Percentiles rank a stretch among this genome's conserved stretches.
These are phyloP conservation scores for Phlebiopsis gigantea DNA, from an alignment of 768 basidiomycete species.

Conservation along the genomic window DNA sequence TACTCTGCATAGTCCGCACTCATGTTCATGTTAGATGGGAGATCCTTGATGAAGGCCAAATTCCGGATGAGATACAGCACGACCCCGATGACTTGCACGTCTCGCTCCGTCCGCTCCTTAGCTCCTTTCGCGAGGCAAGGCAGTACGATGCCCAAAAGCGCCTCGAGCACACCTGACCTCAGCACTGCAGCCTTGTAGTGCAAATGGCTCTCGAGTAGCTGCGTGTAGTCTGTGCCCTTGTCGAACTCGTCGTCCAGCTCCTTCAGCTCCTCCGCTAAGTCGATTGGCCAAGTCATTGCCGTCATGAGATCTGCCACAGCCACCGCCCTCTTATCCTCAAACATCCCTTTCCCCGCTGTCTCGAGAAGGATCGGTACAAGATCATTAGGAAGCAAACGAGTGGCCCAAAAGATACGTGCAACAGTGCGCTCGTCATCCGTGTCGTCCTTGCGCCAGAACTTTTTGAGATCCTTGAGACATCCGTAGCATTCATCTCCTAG, in stretches of 20 bases:
- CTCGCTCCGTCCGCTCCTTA: conserved; percentile 71
- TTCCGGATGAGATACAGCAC: conserved; percentile 89
- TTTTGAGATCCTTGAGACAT: conserved; percentile 92
- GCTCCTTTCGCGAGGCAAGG: conserved; percentile 69
- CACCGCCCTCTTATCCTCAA: conserved; percentile 80
- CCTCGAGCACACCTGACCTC: conserved; percentile 60
- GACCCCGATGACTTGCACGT: conserved; percentile 83
- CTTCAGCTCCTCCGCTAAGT: conserved; percentile 88
- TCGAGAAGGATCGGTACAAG: conserved; percentile 79
- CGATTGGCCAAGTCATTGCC: conserved; percentile 99
- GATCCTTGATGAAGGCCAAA: conserved; percentile 90
- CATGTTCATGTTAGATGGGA: conserved; percentile 59
- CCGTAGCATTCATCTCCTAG: conserved; percentile 79
- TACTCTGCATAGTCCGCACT: conserved; percentile 79
- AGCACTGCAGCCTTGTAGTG: conserved; percentile 85
- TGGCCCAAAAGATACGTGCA: conserved; percentile 87
- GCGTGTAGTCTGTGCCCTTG: conserved; percentile 84
- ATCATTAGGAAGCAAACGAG: conserved; percentile 83
- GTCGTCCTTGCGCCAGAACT: conserved; percentile 94
- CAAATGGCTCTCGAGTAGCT: conserved; percentile 73
- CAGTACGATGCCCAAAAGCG: conserved; percentile 68
- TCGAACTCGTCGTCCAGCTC: conserved; percentile 84
- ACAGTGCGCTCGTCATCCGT: conserved; percentile 95
- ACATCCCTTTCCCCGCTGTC: conserved; percentile 71
- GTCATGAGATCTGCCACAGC: conserved; percentile 86